Evolutionary conservation across 352 stramenopile genomes (phyloP), one percentile per base, ranked within the genome.

Genomic region (Aphanomyces euteiches): DNA sequence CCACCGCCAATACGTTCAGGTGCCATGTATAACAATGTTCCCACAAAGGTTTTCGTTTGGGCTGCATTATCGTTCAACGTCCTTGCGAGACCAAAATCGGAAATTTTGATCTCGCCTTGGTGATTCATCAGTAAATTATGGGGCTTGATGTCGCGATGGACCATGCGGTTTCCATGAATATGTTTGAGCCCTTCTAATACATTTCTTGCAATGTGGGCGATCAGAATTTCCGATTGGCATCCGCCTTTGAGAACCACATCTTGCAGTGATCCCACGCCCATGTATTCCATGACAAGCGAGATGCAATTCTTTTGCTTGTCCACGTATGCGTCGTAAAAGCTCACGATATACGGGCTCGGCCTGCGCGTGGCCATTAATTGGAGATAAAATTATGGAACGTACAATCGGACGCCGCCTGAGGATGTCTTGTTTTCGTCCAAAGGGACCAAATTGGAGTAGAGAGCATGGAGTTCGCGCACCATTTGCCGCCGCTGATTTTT

Each of bases 1-100:
- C 90, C 87, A 10, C 90, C 90, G 34, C 86, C 85, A 67, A 98
- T 97, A 13, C 95, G 85, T 75, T 98, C 94, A 19, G 95, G 95
- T 2, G 90, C 90, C 95, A 98, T 98, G 75, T 98, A 98, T 4
- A 95, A 77, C 63, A 98, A 65, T 5, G 93, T 98, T 1, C 93
- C 93, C 28, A 98, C 90, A 73, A 98, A 98, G 0, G 92, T 98
- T 59, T 97, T 93, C 5, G 89, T 92, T 38, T 81, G 82, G 28
- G 74, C 87, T 0, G 72, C 78, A 41, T 84, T 87, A 67, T 93
- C 87, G 71, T 91, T 92, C 7, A 92, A 69, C 4, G 86, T 95
- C 28, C 82, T 78, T 15, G 86, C 87, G 54, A 96, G 79, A 5
- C 88, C 88, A 73, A 96, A 94, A 74, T 96, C 88, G 1, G 88